Evolutionary conservation across 805 yeast species (phyloP).

Genomic region (Scheffersomyces spartinae): DNA sequence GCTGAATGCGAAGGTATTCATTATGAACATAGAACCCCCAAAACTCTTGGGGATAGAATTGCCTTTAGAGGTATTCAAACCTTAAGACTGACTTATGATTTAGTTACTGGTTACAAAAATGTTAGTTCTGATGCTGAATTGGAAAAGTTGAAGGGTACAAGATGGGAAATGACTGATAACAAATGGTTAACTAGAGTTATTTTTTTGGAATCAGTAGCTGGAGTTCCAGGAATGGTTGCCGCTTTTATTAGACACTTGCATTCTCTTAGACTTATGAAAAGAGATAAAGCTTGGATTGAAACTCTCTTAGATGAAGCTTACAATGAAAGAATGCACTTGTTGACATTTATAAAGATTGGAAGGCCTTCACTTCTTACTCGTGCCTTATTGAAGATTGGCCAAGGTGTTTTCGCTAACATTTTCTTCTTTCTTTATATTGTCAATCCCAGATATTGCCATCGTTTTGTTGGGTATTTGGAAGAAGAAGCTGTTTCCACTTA

Average conservation of each 20-base stretch:
- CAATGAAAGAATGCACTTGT: slow-evolving; percentile 67
- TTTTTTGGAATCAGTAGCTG: slow-evolving; percentile 62
- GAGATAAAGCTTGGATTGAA: slow-evolving; percentile 70
- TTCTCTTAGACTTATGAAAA: slow-evolving; percentile 44
- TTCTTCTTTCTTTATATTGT: slow-evolving; percentile 51
- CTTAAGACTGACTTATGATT: slow-evolving; percentile 43
- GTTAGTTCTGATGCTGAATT: slow-evolving; percentile 26
- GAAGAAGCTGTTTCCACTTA: slow-evolving; percentile 70
- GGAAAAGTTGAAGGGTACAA: slow-evolving; percentile 21
- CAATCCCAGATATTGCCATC: slow-evolving; percentile 54
- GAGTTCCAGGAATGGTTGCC: slow-evolving; percentile 74
- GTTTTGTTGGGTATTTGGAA: slow-evolving; percentile 69
- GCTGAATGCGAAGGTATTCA: slow-evolving; percentile 26
- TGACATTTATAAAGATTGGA: slow-evolving; percentile 56
- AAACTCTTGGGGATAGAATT: slow-evolving; percentile 35
- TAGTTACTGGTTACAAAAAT: slow-evolving; percentile 53
- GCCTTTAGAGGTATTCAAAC: slow-evolving; percentile 37
- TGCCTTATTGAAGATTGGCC: slow-evolving; percentile 45
- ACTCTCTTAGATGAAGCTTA: slow-evolving; percentile 66
- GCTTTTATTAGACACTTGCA: slow-evolving; percentile 61
- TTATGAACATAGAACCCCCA: slow-evolving; percentile 42
- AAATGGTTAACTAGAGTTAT: slow-evolving; percentile 56
- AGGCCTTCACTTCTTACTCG: slow-evolving; percentile 51
- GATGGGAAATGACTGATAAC: slow-evolving; percentile 44
- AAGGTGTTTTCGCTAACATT: slow-evolving; percentile 57